A percentile compares a stretch with the other conserved stretches of the same genome.
Conservation (phyloP, 148 eudicot species). For the Dysphania ambrosioides region DNA sequence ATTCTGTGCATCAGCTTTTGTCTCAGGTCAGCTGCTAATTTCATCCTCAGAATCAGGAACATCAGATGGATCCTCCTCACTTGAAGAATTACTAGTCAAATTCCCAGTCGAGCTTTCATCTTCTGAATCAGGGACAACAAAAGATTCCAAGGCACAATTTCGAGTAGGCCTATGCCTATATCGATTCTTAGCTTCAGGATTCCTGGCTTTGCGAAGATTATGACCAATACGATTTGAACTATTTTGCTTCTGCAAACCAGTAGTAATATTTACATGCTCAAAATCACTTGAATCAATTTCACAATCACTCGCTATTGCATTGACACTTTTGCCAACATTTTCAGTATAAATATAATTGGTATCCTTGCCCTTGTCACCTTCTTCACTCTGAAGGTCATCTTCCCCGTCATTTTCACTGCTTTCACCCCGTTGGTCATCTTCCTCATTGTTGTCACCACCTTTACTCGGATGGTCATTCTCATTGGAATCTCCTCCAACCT, state of each 20-base stretch:
- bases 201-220: slow-evolving; percentile 29
- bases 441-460: slow-evolving; percentile 17
- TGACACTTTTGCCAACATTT: background rate
- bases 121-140: slow-evolving; percentile 54
- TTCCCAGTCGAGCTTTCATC: slow-evolving; percentile 38
- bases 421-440: slow-evolving; percentile 20
- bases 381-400: slow-evolving; percentile 18
- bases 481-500: slow-evolving; percentile 20
- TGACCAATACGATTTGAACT: slow-evolving; percentile 35
- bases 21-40: slow-evolving; percentile 25
- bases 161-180: slow-evolving; percentile 59
- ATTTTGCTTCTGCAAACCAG: slow-evolving; percentile 25
- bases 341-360: background rate
- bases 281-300: slow-evolving; percentile 21
- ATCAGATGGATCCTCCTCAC: slow-evolving; percentile 17
- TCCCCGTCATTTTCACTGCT: slow-evolving; percentile 17
- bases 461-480: slow-evolving; percentile 16
- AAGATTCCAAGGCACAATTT: slow-evolving; percentile 47
- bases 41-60: slow-evolving; percentile 42
- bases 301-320: slow-evolving; percentile 20
- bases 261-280: slow-evolving; percentile 24
- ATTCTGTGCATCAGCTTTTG: slow-evolving; percentile 1
- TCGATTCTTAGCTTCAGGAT: slow-evolving; percentile 49
- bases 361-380: slow-evolving; percentile 24
- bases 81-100: slow-evolving; percentile 9